Conservation (phyloP, 1,284 basidiomycete genomes). For the Volvariella volvacea region DNA sequence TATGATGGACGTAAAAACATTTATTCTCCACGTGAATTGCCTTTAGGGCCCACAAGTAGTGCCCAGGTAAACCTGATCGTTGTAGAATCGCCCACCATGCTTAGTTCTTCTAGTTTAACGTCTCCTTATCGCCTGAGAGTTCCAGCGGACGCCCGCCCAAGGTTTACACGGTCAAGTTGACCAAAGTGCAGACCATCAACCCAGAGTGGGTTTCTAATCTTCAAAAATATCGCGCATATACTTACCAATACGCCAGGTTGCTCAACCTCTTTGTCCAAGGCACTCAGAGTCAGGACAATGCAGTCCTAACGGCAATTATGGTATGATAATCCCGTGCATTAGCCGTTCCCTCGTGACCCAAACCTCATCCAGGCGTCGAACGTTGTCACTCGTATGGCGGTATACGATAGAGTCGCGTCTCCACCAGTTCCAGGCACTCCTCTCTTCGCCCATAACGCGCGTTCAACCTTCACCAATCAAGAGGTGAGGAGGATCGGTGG, state of each 20-base stretch:
- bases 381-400: conserved; percentile 68
- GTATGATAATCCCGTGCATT: conserved; percentile 22
- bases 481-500: conserved; percentile 51
- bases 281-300: conserved; percentile 56
- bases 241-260: conserved; percentile 31
- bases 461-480: conserved; percentile 62
- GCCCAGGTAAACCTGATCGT: conserved; percentile 27
- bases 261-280: conserved; percentile 56
- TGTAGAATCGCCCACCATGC: neutral
- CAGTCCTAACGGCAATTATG: conserved; percentile 61
- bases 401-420: conserved; percentile 33
- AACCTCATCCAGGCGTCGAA: conserved; percentile 48
- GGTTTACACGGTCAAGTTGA: conserved; percentile 53
- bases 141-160: conserved; percentile 41
- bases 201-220: conserved; percentile 27
- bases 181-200: conserved; percentile 61
- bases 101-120: conserved; percentile 40
- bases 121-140: conserved; percentile 34
- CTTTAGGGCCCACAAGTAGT: conserved; percentile 37
- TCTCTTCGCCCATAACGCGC: conserved; percentile 59
- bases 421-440: neutral
- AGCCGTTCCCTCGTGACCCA: neutral
- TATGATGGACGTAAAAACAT: conserved; percentile 76
- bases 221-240: neutral
- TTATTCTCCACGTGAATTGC: conserved; percentile 46